These are phyloP conservation scores for Umbilicus rupestris DNA, from an alignment of 164 flowering plant genomes.

Conservation along the genomic window DNA sequence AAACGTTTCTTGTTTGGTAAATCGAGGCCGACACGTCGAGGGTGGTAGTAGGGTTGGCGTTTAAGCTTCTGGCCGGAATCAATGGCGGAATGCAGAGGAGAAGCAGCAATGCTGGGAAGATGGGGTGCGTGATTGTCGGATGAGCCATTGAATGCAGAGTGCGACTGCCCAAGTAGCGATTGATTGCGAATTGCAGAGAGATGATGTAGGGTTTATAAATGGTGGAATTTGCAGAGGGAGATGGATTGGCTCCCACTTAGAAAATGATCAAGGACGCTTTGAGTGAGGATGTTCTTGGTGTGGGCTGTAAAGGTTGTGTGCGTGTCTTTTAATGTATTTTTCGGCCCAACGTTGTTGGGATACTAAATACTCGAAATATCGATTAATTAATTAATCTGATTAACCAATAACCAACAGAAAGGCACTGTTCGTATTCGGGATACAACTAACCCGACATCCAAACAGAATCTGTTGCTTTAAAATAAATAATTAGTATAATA, in stretches of 20 bases:
- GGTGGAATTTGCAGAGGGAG: neutral
- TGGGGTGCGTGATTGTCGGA: neutral
- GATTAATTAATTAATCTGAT: too few species aligned
- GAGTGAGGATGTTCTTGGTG: neutral
- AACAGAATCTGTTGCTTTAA: too few species aligned
- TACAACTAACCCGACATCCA: too few species aligned
- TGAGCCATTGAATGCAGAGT: neutral
- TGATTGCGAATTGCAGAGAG: neutral
- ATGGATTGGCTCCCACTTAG: neutral
- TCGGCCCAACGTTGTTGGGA: too few species aligned
- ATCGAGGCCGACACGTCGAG: slow-evolving; percentile 50
- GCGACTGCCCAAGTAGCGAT: neutral
- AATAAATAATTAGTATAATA: too few species aligned
- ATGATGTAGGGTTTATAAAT: neutral
- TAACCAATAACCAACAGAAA: too few species aligned
- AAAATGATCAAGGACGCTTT: neutral
- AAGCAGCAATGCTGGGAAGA: neutral
- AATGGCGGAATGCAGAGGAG: neutral
- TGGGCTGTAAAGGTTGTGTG: neutral
- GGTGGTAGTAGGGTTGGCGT: slow-evolving; percentile 17
- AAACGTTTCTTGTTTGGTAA: slow-evolving; percentile 20
- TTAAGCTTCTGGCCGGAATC: slow-evolving; percentile 14
- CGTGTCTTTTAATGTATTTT: neutral
- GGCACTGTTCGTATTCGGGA: too few species aligned
- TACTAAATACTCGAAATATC: too few species aligned